Evolutionary conservation across 805 yeast species (phyloP).

Genomic region (Saccharomycopsis sp.): DNA sequence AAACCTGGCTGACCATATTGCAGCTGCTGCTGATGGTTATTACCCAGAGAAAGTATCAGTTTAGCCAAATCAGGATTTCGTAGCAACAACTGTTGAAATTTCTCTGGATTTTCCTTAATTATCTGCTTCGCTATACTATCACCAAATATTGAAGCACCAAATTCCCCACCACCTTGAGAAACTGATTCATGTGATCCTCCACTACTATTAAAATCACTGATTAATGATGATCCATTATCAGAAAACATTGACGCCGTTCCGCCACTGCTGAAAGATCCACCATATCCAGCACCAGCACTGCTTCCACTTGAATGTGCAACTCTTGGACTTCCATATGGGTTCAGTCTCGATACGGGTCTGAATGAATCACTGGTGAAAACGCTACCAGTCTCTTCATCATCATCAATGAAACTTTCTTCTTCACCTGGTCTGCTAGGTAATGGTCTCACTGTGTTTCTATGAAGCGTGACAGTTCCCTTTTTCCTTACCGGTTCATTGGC

Average conservation of each 20-base stretch:
- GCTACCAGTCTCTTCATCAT: not conserved
- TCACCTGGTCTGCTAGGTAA: constrained; percentile 19
- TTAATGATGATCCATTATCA: not conserved
- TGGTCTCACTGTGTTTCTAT: constrained; percentile 18
- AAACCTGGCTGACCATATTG: not conserved
- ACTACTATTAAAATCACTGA: not conserved
- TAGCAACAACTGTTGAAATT: constrained; percentile 15
- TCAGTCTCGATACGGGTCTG: not conserved
- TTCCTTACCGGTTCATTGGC: constrained; percentile 20
- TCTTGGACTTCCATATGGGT: not conserved
- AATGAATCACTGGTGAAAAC: constrained; percentile 1
- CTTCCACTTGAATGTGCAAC: not conserved
- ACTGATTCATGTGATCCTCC: not conserved
- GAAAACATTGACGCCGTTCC: not conserved
- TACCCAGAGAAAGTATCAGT: constrained; percentile 3
- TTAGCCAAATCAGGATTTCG: constrained; percentile 20
- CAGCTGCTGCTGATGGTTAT: not conserved
- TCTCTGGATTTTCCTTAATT: constrained; percentile 17
- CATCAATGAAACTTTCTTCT: not conserved
- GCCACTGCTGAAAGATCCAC: not conserved
- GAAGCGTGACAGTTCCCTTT: constrained; percentile 16
- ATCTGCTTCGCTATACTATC: constrained; percentile 15
- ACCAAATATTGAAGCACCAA: constrained; percentile 1
- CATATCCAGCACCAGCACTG: too few relatives aligned
- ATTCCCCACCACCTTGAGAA: not conserved